A percentile compares a stretch with the other conserved stretches of the same genome.
Evolutionary conservation across 371 early-diverging fungal genomes (phyloP).

Genomic region (Rhizopus sp.): DNA sequence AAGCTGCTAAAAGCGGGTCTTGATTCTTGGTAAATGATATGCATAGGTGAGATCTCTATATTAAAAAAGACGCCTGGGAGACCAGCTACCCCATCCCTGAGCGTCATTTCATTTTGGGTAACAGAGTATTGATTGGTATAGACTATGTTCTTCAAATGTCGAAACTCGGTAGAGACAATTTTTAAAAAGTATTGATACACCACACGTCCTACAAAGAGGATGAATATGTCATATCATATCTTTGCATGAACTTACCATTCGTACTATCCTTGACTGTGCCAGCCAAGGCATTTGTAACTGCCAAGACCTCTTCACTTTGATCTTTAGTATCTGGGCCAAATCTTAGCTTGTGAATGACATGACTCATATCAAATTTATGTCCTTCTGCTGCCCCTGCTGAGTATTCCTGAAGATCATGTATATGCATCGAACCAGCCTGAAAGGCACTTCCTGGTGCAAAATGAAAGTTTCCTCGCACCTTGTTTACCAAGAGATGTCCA

Average conservation of each 20-base stretch:
- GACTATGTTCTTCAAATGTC: constrained; percentile 65
- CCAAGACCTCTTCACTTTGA: constrained; percentile 37
- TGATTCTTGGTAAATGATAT: constrained; percentile 84
- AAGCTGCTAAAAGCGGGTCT: constrained; percentile 85
- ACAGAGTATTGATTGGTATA: constrained; percentile 94
- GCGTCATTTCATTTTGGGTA: constrained; percentile 75
- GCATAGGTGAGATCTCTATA: constrained; percentile 97
- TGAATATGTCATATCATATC: not conserved
- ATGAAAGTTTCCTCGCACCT: constrained; percentile 92
- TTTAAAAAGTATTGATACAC: constrained; percentile 92
- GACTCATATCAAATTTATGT: constrained; percentile 77
- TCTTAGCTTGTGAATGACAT: constrained; percentile 79
- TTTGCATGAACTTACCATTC: constrained; percentile 33
- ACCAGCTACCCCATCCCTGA: constrained; percentile 23
- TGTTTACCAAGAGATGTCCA: constrained; percentile 85
- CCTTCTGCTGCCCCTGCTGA: constrained; percentile 48
- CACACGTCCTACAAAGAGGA: constrained; percentile 24
- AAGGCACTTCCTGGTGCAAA: constrained; percentile 93
- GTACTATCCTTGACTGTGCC: constrained; percentile 53
- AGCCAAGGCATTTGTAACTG: constrained; percentile 81
- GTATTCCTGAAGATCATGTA: constrained; percentile 79
- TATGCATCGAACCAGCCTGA: constrained; percentile 75
- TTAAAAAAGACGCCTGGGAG: constrained; percentile 89
- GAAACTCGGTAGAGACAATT: constrained; percentile 88
- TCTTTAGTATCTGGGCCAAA: constrained; percentile 57